Conservation (phyloP, 352 stramenopile genomes). For the Pythium pyrilobum region DNA sequence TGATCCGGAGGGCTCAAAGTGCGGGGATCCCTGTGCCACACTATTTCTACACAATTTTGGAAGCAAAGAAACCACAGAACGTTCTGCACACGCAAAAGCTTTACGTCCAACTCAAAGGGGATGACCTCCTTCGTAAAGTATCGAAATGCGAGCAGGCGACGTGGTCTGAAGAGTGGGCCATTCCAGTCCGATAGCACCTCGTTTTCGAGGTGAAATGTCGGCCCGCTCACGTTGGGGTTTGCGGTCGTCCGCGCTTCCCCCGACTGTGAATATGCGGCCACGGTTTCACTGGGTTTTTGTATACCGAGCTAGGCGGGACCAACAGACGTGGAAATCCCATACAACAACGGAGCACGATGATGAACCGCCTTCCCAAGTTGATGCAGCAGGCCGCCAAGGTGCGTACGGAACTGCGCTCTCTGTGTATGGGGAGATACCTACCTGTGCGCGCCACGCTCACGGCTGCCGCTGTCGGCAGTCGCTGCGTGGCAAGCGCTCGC, state of each 20-base stretch:
- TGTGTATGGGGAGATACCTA: not conserved
- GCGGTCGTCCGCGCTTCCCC: slow-evolving; percentile 14
- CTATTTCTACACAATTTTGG: slow-evolving; percentile 15
- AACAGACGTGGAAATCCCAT: slow-evolving; percentile 31
- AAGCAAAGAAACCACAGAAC: slow-evolving; percentile 13
- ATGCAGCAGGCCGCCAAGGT: slow-evolving; percentile 76
- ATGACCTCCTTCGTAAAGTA: slow-evolving; percentile 11
- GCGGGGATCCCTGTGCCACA: slow-evolving; percentile 5
- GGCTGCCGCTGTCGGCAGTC: not conserved
- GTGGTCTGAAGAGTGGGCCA: slow-evolving; percentile 5
- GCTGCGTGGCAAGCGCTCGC: too few species aligned
- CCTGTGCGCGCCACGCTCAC: not conserved
- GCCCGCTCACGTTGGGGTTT: slow-evolving; percentile 15
- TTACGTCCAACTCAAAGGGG: slow-evolving; percentile 15
- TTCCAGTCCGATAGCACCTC: slow-evolving; percentile 9
- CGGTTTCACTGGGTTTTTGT: slow-evolving; percentile 23
- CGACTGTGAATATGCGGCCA: slow-evolving; percentile 21
- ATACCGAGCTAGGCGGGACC: slow-evolving; percentile 14
- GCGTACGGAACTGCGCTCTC: slow-evolving; percentile 7
- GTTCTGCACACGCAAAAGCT: slow-evolving; percentile 9
- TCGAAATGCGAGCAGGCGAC: slow-evolving; percentile 4
- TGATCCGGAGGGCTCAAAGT: not conserved
- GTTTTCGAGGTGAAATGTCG: slow-evolving; percentile 9
- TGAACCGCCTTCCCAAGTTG: slow-evolving; percentile 71
- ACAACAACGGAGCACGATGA: slow-evolving; percentile 40